Evolutionary conservation across 139 green algal genomes (phyloP), one percentile per base, ranked within the genome.

Genomic region (Yamagishiella unicocca): DNA sequence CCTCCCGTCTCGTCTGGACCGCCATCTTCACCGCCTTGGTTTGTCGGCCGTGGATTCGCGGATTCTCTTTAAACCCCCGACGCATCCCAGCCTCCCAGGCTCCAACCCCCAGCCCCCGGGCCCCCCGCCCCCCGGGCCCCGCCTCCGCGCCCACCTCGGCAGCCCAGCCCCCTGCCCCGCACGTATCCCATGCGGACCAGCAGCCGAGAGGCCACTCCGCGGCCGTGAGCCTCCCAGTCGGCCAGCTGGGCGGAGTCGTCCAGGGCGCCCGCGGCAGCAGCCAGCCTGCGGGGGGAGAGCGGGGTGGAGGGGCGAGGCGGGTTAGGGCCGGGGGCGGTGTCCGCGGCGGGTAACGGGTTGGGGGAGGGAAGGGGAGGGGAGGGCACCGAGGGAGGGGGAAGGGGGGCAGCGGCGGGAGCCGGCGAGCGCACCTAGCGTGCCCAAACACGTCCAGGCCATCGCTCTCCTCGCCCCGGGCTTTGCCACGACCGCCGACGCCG

Each of bases 111-210:
- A 82, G 72, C 42, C 19, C 31, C 37, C 12, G 22, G 40, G 62
- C 12, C 40, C n/a, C 12, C 17, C 17, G 50, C 50, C 17, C 14
- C 50, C 50, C 50, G 17, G 67, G 33, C 31, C 35, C 67, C 19
- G 9, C 21, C 35, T 6, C 22, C 61, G 21, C 17, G 0, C 87
- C 4, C 50, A 90, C 87, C 87, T 84, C 38, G 17, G 2, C 27
- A 53, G 38, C 91, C 91, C 24, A 94, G 89, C 8, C 91, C 91
- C 24, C 19, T 0, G 3, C 89, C 89, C 17, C 53, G 50, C 22
- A 92, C 73, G 50, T 91, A 94, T n/a, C 92, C 92, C 90, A 94
- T 93, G 45, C 87, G 31, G 1, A 85, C 89, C 64, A 95, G 55
- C 67, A 95, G 83, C 43, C 82, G 88, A n/a, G 87, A 92, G 0